These are phyloP conservation scores for Cyclotella sp. DNA, from an alignment of 108 stramenopile genomes.

Conservation along the genomic window DNA sequence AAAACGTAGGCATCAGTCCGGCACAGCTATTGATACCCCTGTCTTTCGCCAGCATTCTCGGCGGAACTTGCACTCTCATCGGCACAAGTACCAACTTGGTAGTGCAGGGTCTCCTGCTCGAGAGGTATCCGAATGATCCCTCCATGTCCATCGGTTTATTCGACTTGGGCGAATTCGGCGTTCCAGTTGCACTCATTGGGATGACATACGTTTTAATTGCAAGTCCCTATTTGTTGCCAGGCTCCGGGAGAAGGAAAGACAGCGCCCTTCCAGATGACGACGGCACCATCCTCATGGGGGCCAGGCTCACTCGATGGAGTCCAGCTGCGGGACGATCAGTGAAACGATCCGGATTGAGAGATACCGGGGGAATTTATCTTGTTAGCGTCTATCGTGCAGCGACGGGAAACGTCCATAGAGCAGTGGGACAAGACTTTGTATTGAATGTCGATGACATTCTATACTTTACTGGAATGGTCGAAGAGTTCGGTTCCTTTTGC, in stretches of 20 bases:
- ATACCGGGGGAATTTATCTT: slow-evolving; percentile 82
- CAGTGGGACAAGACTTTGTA: slow-evolving; percentile 90
- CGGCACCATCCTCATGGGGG: slow-evolving; percentile 75
- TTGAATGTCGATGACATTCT: slow-evolving; percentile 84
- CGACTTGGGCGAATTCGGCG: slow-evolving; percentile 79
- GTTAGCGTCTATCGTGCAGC: slow-evolving; percentile 83
- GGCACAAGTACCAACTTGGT: slow-evolving; percentile 92
- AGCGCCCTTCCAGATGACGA: slow-evolving; percentile 33
- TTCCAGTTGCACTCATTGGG: slow-evolving; percentile 77
- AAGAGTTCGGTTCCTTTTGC: slow-evolving; percentile 85
- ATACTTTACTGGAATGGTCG: slow-evolving; percentile 87
- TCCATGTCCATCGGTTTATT: slow-evolving; percentile 64
- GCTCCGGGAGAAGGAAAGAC: slow-evolving; percentile 43
- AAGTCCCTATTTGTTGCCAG: slow-evolving; percentile 73
- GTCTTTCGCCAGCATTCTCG: slow-evolving; percentile 85
- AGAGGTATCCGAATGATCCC: slow-evolving; percentile 53
- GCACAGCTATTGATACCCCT: slow-evolving; percentile 86
- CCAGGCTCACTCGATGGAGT: slow-evolving; percentile 77
- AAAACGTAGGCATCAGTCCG: slow-evolving; percentile 58
- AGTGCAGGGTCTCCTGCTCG: slow-evolving; percentile 66
- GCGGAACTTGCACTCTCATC: slow-evolving; percentile 90
- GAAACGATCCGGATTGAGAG: slow-evolving; percentile 77
- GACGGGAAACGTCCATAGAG: slow-evolving; percentile 84
- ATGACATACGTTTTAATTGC: slow-evolving; percentile 76
- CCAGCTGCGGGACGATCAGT: slow-evolving; percentile 79